Evolutionary conservation across 805 yeast genomes (phyloP).

Genomic region (Allodekkera sacchari): DNA sequence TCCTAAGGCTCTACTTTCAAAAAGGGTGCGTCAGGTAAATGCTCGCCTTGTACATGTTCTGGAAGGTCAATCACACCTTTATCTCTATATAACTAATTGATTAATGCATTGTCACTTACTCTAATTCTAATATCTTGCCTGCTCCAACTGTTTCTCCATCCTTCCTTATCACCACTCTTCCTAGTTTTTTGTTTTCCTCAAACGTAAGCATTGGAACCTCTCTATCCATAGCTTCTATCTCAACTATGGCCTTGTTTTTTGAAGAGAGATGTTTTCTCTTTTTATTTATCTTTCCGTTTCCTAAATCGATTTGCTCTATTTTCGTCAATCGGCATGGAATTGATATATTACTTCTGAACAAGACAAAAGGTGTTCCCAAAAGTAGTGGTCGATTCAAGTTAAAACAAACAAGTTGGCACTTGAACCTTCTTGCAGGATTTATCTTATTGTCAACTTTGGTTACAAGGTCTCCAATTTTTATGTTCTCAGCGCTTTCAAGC

Average conservation of each 20-base stretch:
- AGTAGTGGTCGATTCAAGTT: constrained; percentile 64
- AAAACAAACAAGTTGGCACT: constrained; percentile 56
- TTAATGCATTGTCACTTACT: constrained; percentile 2
- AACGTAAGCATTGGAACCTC: constrained; percentile 46
- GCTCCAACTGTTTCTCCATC: constrained; percentile 66
- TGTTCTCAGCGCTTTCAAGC: constrained; percentile 30
- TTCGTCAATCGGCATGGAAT: constrained; percentile 59
- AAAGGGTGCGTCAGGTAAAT: too few relatives aligned
- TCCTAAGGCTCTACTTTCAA: too few relatives aligned
- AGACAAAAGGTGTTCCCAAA: constrained; percentile 69
- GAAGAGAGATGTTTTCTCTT: constrained; percentile 49
- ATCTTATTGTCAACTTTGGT: constrained; percentile 25
- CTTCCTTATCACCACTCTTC: constrained; percentile 61
- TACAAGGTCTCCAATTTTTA: constrained; percentile 62
- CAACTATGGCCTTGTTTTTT: constrained; percentile 51
- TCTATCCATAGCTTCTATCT: constrained; percentile 39
- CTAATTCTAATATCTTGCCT: constrained; percentile 17
- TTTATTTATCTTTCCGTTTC: constrained; percentile 37
- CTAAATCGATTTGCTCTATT: constrained; percentile 27
- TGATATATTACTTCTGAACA: constrained; percentile 69
- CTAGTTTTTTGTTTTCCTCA: constrained; percentile 41
- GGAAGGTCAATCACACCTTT: too few relatives aligned
- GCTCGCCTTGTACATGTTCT: too few relatives aligned
- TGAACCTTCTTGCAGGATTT: constrained; percentile 38
- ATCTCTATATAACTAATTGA: too few relatives aligned